Conservation (phyloP, 148 eudicot genomes). For the Amaranthus cruentus region DNA sequence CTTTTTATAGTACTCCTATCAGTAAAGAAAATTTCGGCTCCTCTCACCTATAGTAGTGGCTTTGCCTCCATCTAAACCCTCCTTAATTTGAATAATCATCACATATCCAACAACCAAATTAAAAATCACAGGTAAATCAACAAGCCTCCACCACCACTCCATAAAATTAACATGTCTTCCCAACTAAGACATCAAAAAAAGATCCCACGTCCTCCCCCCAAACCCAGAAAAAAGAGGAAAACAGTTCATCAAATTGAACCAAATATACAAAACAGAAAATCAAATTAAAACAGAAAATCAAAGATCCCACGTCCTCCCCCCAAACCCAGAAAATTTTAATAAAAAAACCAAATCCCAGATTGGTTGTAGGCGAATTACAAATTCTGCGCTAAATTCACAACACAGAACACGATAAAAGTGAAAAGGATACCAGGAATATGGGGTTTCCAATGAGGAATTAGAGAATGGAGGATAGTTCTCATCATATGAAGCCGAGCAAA, state of each 20-base stretch:
- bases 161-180: neutral
- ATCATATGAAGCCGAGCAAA: conserved; percentile 67
- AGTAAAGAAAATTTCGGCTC: no score
- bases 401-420: neutral
- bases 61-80: conserved; percentile 2
- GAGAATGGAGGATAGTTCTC: conserved; percentile 82
- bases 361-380: neutral
- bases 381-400: neutral
- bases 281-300: neutral
- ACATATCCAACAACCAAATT: neutral
- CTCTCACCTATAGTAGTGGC: no score
- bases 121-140: neutral
- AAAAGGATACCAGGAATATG: conserved; percentile 54
- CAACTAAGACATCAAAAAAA: neutral
- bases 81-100: neutral
- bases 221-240: neutral
- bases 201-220: neutral
- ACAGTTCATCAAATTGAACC: neutral
- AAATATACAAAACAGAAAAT: neutral
- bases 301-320: neutral
- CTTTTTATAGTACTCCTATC: no score
- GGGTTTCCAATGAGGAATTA: conserved; percentile 83
- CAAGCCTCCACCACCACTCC: neutral
- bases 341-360: neutral
- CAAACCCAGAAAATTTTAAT: neutral